phyloP scores from a whole-genome alignment of 2,329 filamentous ascomycete species.

The Mollisia scopiformis region DNA sequence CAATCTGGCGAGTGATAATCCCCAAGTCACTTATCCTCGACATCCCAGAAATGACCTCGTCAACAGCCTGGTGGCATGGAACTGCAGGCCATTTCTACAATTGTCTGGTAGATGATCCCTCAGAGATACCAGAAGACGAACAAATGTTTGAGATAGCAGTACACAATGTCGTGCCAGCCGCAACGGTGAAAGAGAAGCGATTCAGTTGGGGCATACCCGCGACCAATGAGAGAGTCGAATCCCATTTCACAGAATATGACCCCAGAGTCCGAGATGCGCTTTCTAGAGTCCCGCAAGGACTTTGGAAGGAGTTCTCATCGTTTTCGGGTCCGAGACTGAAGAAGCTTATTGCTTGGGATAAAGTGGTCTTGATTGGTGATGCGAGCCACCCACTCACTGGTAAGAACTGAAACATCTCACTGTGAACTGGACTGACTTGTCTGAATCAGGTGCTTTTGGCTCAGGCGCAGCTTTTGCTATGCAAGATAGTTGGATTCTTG shows the following conservation, averaged over 20 bases:
- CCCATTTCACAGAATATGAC: conserved; percentile 45
- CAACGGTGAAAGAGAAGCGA: conserved; percentile 33
- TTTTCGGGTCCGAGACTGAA: conserved; percentile 49
- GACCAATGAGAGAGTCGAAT: conserved; percentile 40
- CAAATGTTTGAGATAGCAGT: conserved; percentile 44
- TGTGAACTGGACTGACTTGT: neutral
- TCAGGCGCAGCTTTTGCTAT: conserved; percentile 49
- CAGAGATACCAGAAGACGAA: conserved; percentile 27
- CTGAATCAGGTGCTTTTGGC: conserved; percentile 41
- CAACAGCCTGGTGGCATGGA: conserved; percentile 48
- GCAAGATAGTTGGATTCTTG: conserved; percentile 49
- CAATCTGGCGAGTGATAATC: conserved; percentile 49
- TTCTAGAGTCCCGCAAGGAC: conserved; percentile 39
- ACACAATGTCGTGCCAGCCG: conserved; percentile 39
- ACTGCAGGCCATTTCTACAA: conserved; percentile 46
- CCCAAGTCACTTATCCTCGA: conserved; percentile 41
- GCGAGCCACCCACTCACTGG: conserved; percentile 57
- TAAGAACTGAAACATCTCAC: neutral
- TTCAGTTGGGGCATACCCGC: conserved; percentile 43
- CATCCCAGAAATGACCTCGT: conserved; percentile 31
- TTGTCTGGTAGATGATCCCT: conserved; percentile 41
- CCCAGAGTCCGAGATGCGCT: conserved; percentile 44
- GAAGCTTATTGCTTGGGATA: conserved; percentile 44
- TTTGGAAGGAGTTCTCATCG: conserved; percentile 51
- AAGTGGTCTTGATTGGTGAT: conserved; percentile 55